Conservation (phyloP, 169 alveolate genomes). For the Sarcocystis neurona region DNA sequence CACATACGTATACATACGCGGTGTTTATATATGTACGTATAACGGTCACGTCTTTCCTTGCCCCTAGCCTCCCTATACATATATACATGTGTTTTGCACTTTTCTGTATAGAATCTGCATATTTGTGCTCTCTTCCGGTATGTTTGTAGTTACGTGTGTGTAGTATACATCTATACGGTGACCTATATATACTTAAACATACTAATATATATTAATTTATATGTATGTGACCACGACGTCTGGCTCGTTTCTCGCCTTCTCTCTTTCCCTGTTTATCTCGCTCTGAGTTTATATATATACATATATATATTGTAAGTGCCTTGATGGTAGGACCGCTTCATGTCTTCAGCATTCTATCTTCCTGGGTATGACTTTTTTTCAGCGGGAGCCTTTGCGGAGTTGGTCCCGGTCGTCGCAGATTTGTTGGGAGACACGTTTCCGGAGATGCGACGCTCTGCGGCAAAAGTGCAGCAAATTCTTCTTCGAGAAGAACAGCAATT, state of each 20-base stretch:
- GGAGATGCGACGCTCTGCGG: conserved; percentile 77
- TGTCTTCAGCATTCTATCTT: background rate
- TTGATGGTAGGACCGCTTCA: background rate
- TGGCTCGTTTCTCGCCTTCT: background rate
- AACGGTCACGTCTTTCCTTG: too few relatives aligned
- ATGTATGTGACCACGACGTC: background rate
- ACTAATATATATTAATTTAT: background rate
- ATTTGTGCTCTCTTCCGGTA: too few relatives aligned
- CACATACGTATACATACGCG: too few relatives aligned
- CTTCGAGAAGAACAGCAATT: conserved; percentile 87
- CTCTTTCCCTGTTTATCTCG: background rate
- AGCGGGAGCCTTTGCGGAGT: conserved; percentile 81
- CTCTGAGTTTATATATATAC: background rate
- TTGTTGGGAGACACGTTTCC: conserved; percentile 86
- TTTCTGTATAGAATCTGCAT: too few relatives aligned
- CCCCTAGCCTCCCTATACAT: too few relatives aligned
- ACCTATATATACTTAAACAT: too few relatives aligned
- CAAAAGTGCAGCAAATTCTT: conserved; percentile 77
- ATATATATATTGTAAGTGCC: background rate
- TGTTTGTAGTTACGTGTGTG: too few relatives aligned
- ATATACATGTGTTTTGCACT: too few relatives aligned
- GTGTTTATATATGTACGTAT: too few relatives aligned
- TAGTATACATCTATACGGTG: too few relatives aligned
- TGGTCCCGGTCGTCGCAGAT: conserved; percentile 82
- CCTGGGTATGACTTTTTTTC: background rate